Evolutionary conservation across 73 alveolate genomes (phyloP), one percentile per base, ranked within the genome.

Genomic region (Paramecium octaurelia): DNA sequence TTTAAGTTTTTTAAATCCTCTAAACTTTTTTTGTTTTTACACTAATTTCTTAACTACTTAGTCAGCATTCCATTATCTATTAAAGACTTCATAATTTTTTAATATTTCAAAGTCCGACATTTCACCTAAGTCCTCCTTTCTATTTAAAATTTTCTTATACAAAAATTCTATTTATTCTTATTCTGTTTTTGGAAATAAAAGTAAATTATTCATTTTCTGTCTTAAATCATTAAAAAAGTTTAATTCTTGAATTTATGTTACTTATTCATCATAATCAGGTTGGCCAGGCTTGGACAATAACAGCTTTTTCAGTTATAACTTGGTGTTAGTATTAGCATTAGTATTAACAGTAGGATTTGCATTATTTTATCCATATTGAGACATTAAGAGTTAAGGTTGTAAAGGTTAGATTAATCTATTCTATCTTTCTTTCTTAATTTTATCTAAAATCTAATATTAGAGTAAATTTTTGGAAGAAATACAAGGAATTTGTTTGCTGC

Each of bases 1-100:
- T 64, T 64, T 64, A 27, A 64, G 50, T n/a, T 64, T 64, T 24
- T 64, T 64, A 64, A 64, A 64, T 21, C 84, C 84, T 64, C 84
- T 64, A 18, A 64, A 64, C 27, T 64, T 64, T 64, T 27, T 64
- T 34, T 64, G 11, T 64, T 64, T 64, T 64, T 31, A 64, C 27
- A 42, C 11, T 64, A 64, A 27, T 64, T 34, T 64, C 24, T 64
- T 64, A 8, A 64, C 46, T 14, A 64, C 84, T 27, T 11, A 64
- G 29, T 64, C 84, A 64, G 12, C 46, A 34, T 64, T 64, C 84
- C 84, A 64, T 27, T 31, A 18, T 64, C 84, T 64, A 64, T 64
- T 64, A 34, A 27, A 64, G 20, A 64, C 24, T 64, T 64, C 84
- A 64, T 64, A 64, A 27, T 64, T 64, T 64, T 34, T 27, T n/a